Evolutionary conservation across 2,329 filamentous ascomycete genomes (phyloP).

Genomic region (Fragosphaeria purpurea): DNA sequence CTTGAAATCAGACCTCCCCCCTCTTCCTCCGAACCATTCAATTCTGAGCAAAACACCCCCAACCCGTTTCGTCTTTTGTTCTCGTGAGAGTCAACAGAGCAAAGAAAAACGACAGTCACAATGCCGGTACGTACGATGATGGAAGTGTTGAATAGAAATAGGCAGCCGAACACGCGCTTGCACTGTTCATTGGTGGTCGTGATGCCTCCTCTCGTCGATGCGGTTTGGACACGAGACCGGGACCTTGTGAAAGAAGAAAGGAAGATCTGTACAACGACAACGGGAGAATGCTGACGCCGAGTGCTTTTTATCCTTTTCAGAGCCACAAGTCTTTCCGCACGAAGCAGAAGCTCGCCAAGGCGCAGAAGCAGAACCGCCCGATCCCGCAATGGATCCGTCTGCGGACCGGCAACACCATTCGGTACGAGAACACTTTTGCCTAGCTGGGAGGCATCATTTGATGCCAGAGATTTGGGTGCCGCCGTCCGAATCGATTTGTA

Average conservation of each 20-base stretch:
- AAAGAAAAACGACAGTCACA: constrained; percentile 25
- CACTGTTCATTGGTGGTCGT: too few species aligned
- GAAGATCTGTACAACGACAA: not conserved
- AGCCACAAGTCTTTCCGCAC: constrained; percentile 99
- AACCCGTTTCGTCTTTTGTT: not conserved
- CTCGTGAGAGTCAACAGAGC: constrained; percentile 18
- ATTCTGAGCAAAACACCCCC: constrained; percentile 9
- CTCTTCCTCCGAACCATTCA: constrained; percentile 4
- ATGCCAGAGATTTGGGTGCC: too few species aligned
- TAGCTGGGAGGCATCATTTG: too few species aligned
- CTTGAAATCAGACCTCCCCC: constrained; percentile 8
- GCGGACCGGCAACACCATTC: constrained; percentile 97
- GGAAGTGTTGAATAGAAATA: not conserved
- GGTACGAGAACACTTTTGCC: constrained; percentile 51
- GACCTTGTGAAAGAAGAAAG: too few species aligned
- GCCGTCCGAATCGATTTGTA: too few species aligned
- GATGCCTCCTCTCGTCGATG: not conserved
- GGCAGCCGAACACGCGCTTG: too few species aligned
- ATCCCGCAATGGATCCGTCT: constrained; percentile 99
- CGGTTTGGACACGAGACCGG: not conserved
- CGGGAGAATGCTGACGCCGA: not conserved
- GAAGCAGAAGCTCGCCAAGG: constrained; percentile 99
- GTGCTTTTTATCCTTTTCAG: constrained; percentile 35
- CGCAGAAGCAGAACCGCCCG: constrained; percentile 99
- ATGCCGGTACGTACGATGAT: constrained; percentile 26